A percentile compares a stretch with the other conserved stretches of the same genome.
Conservation (phyloP, 257 asterid species). For the Primulina tabacum region DNA sequence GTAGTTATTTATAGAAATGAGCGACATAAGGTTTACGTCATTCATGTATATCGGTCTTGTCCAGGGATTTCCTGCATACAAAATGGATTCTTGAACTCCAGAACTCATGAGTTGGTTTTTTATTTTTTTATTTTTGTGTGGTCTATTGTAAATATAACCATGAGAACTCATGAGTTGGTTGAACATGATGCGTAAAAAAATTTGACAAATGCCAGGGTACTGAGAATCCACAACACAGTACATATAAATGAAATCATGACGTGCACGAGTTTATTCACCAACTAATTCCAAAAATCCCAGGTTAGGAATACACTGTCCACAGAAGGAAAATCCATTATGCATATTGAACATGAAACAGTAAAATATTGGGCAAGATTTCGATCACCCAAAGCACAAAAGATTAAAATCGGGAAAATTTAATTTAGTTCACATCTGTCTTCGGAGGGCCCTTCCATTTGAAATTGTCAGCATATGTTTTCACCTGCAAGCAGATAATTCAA, state of each 20-base stretch:
- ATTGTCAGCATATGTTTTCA: conserved; percentile 86
- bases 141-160: too few relatives aligned
- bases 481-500: conserved; percentile 38
- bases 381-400: conserved; percentile 6
- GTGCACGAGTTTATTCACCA: conserved; percentile 20
- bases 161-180: background rate
- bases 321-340: conserved; percentile 16
- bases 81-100: background rate
- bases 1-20: too few relatives aligned
- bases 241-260: background rate
- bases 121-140: too few relatives aligned
- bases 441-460: conserved; percentile 98
- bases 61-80: background rate
- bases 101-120: background rate
- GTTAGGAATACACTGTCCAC: conserved; percentile 3
- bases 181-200: background rate
- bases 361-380: conserved; percentile 2
- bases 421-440: conserved; percentile 37
- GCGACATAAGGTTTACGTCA: too few relatives aligned
- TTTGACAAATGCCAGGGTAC: conserved; percentile 1
- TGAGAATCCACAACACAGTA: background rate
- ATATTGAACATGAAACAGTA: conserved; percentile 12
- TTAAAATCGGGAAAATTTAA: conserved; percentile 11
- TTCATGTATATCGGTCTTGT: background rate
- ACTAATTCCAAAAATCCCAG: conserved; percentile 22